Conservation (phyloP, 2,329 filamentous ascomycete species). For the Diaporthe citriasiana region DNA sequence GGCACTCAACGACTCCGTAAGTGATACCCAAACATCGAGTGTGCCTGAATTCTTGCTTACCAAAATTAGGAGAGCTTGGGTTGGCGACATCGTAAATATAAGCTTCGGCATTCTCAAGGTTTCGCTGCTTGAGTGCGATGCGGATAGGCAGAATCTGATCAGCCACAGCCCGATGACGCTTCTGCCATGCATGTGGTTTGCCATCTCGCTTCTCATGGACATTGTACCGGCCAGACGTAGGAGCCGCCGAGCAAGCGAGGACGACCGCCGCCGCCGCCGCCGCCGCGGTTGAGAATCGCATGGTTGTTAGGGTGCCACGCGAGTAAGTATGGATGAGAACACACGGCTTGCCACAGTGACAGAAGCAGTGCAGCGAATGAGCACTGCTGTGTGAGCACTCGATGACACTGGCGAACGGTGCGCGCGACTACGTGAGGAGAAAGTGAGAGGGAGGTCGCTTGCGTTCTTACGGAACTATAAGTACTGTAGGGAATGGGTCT, state of each 20-base stretch:
- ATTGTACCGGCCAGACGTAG: conserved; percentile 33
- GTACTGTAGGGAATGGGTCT: not conserved
- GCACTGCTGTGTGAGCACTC: not conserved
- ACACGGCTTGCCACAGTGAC: not conserved
- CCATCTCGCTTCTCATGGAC: conserved; percentile 40
- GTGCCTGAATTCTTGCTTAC: not conserved
- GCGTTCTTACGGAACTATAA: not conserved
- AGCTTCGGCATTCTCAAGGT: conserved; percentile 35
- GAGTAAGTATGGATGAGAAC: not conserved
- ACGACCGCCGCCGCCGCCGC: conserved; percentile 28
- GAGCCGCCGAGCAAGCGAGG: conserved; percentile 28
- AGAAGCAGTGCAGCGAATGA: not conserved
- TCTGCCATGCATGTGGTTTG: conserved; percentile 36
- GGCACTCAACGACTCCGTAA: not conserved
- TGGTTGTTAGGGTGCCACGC: not conserved
- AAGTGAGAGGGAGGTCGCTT: not conserved
- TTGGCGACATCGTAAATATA: conserved; percentile 39
- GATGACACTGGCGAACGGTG: not conserved
- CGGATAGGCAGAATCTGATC: conserved; percentile 40
- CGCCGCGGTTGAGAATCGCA: conserved; percentile 35
- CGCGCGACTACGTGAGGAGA: not conserved
- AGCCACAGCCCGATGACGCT: conserved; percentile 24
- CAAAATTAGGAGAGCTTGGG: conserved; percentile 39
- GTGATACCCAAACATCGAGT: not conserved
- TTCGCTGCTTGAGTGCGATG: conserved; percentile 37